Evolutionary conservation across 1,284 basidiomycete genomes (phyloP), one percentile per base, ranked within the genome.

Genomic region (Garcileccinum viscosum): DNA sequence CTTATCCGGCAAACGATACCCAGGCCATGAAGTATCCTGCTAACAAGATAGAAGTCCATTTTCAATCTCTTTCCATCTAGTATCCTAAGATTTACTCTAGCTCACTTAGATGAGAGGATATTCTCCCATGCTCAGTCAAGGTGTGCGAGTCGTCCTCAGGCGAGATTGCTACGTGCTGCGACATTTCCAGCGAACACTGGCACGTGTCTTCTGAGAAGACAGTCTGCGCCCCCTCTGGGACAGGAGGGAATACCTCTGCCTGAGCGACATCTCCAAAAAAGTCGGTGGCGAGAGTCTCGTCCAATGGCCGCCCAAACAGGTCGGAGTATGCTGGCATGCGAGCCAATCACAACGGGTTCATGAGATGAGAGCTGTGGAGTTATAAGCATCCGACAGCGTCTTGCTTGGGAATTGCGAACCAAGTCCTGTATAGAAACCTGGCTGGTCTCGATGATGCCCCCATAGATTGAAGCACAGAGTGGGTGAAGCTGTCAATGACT

Each of bases 401-500:
- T 19, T 11, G 22, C 64, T 15, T 50, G 40, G 63, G 50, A 56
- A 30, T 27, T 83, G 5, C 92, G 62, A 71, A 97, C 96, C 66
- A 99, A 87, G 74, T 98, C 94, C 70, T 93, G 87, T 84, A 99
- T 87, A 6, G 94, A 94, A 4, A 86, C 85, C 53, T 91, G 88
- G 58, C 91, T 94, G 0, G 95, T 96, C 82, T 98, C 98, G 81
- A 96, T 95, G 74, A 98, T 91, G 11, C 89, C 87, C 81, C 97
- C 87, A 99, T 92, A 80, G 90, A 97, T 72, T 96, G 89, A 14
- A 99, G 88, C 33, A 97, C 87, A 76, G 94, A 94, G 80, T 99
- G 97, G 0, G 97, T 99, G 80, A 91, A 99, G 22, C 93, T 90
- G 78, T 99, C 98, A 70, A 99, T 98, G 65, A 99, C 95, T 91